These are phyloP conservation scores for Irpex sp. DNA, from an alignment of 1,284 basidiomycete species.

Conservation along the genomic window DNA sequence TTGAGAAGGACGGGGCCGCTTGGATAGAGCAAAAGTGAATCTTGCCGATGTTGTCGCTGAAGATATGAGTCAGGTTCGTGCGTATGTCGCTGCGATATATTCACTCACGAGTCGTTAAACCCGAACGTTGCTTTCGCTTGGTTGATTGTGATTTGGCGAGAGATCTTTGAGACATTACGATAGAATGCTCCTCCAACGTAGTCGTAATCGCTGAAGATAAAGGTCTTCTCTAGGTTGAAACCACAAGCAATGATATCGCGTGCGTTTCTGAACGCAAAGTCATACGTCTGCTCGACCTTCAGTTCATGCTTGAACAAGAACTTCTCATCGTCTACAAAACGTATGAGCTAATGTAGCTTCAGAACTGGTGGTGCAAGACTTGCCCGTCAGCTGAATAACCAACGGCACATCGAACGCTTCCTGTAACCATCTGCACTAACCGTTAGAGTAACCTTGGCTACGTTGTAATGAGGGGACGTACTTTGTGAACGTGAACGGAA, in stretches of 20 bases:
- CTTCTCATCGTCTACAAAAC: conserved; percentile 88
- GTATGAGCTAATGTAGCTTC: too few species aligned
- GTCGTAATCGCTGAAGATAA: conserved; percentile 94
- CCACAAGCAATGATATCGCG: conserved; percentile 97
- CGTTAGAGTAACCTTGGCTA: neutral
- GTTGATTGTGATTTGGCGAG: conserved; percentile 89
- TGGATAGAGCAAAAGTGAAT: conserved; percentile 98
- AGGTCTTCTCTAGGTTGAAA: conserved; percentile 90
- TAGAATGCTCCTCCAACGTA: conserved; percentile 94
- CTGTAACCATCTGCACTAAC: conserved; percentile 79
- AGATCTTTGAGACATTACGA: conserved; percentile 91
- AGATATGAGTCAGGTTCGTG: neutral
- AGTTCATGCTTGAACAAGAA: conserved; percentile 97
- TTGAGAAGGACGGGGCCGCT: conserved; percentile 95
- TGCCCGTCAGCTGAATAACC: conserved; percentile 92
- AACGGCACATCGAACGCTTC: conserved; percentile 94
- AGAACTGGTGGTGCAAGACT: conserved; percentile 12
- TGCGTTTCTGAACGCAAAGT: conserved; percentile 85
- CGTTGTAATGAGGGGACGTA: conserved; percentile 34
- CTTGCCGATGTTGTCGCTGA: conserved; percentile 96
- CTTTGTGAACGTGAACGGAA: conserved; percentile 98
- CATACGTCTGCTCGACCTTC: conserved; percentile 85
- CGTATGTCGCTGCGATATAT: neutral
- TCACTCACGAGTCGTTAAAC: conserved; percentile 86
- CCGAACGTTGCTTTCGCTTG: conserved; percentile 96